Conservation (phyloP, 1,139 yeast species). For the Suhomyces yuchorum region DNA sequence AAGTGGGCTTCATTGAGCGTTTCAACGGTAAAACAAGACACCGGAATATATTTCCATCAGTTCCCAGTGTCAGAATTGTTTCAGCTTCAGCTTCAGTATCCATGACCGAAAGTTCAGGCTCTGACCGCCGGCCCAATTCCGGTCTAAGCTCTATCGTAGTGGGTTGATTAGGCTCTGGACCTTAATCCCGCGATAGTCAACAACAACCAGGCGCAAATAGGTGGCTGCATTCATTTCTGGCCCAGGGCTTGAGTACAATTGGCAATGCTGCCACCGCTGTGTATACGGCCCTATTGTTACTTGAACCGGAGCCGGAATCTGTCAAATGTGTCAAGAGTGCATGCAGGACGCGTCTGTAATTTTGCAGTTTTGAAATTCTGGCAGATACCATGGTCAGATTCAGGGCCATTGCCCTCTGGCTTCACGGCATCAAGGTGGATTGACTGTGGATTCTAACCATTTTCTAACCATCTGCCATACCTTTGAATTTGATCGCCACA, state of each 20-base stretch:
- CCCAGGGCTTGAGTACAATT: neutral
- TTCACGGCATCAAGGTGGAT: neutral
- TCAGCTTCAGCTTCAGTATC: no score
- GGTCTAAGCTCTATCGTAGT: no score
- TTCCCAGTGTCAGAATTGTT: no score
- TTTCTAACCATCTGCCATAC: neutral
- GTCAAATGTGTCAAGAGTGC: conserved; percentile 9
- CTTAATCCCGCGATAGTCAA: neutral
- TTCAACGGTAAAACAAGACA: no score
- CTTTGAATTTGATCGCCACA: no score
- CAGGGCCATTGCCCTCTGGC: neutral
- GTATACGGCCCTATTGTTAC: conserved; percentile 3
- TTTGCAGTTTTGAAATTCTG: conserved; percentile 3
- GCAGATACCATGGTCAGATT: neutral
- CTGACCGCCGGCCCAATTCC: no score
- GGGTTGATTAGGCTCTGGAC: neutral
- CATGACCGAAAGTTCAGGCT: no score
- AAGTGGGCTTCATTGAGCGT: neutral
- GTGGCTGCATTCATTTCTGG: neutral
- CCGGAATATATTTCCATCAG: no score
- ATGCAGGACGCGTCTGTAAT: conserved; percentile 5
- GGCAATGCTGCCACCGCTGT: neutral
- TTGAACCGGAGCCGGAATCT: neutral
- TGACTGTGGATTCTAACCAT: neutral
- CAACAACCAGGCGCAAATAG: neutral